Percentiles rank a stretch among this genome's conserved stretches.
phyloP scores from a whole-genome alignment of 2,329 filamentous ascomycete genomes.

The Penicillium crustosum region DNA sequence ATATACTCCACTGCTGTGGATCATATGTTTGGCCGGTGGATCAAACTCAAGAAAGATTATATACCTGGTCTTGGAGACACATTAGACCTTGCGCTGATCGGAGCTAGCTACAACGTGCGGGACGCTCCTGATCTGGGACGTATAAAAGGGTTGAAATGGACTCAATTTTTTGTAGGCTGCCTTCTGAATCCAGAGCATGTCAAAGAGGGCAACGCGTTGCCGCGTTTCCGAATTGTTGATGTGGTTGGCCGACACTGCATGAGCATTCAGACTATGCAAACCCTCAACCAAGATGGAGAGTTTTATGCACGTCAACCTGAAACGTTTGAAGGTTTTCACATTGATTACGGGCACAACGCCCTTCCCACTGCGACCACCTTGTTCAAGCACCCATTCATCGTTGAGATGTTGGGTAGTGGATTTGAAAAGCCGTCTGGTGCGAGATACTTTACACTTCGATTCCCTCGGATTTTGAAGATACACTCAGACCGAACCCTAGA shows the following conservation, averaged over 20 bases:
- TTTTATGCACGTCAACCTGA: constrained; percentile 43
- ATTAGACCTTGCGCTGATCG: constrained; percentile 78
- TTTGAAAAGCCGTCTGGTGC: constrained; percentile 72
- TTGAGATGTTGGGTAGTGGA: constrained; percentile 76
- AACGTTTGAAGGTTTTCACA: constrained; percentile 38
- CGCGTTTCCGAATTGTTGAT: constrained; percentile 67
- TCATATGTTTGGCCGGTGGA: constrained; percentile 51
- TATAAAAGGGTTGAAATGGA: constrained; percentile 65
- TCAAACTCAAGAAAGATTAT: constrained; percentile 90
- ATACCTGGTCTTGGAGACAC: constrained; percentile 75
- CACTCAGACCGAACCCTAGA: constrained; percentile 71
- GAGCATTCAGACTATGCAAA: constrained; percentile 52
- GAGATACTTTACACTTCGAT: constrained; percentile 71
- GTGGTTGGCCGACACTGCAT: constrained; percentile 54
- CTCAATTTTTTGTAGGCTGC: constrained; percentile 77
- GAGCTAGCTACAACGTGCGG: constrained; percentile 67
- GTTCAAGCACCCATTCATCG: constrained; percentile 71
- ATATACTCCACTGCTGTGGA: constrained; percentile 40
- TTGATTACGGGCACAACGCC: constrained; percentile 49
- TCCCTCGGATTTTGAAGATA: constrained; percentile 73
- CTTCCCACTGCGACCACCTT: constrained; percentile 44
- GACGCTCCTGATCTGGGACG: constrained; percentile 57
- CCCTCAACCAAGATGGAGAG: constrained; percentile 52
- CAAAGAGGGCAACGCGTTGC: constrained; percentile 49
- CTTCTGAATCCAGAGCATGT: constrained; percentile 66